Evolutionary conservation across 768 basidiomycete genomes (phyloP).

Genomic region (Plicaturopsis crispa): DNA sequence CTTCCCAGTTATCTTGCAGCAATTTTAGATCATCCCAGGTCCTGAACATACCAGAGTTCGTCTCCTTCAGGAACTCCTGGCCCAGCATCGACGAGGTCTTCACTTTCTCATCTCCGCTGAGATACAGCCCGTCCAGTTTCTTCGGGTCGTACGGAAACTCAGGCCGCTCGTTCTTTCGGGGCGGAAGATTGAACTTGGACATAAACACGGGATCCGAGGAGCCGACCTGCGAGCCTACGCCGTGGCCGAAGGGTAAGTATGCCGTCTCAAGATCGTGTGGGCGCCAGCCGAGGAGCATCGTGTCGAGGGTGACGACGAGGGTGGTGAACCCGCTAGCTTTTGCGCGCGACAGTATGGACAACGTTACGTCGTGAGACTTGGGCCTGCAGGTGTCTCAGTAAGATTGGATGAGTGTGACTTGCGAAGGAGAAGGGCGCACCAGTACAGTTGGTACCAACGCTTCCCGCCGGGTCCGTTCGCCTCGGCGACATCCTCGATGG

Average conservation of each 20-base stretch:
- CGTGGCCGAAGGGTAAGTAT: slow-evolving; percentile 62
- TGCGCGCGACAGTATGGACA: slow-evolving; percentile 59
- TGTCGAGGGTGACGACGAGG: slow-evolving; percentile 77
- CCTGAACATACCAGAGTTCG: slow-evolving; percentile 53
- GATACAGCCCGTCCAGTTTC: slow-evolving; percentile 32
- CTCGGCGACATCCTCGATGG: slow-evolving; percentile 71
- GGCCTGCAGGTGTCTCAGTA: slow-evolving; percentile 58
- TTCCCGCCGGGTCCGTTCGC: slow-evolving; percentile 56
- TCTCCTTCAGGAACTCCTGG: slow-evolving; percentile 53
- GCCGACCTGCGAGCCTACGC: slow-evolving; percentile 60
- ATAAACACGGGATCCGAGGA: slow-evolving; percentile 76
- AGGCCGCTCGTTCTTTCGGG: slow-evolving; percentile 30
- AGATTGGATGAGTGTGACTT: background rate
- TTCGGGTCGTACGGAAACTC: slow-evolving; percentile 54
- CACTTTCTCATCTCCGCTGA: slow-evolving; percentile 40
- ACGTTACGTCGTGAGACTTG: slow-evolving; percentile 44
- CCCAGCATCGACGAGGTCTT: slow-evolving; percentile 40
- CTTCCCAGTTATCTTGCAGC: slow-evolving; percentile 68
- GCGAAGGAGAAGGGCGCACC: slow-evolving; percentile 29
- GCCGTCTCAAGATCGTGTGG: slow-evolving; percentile 62
- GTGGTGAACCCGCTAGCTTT: slow-evolving; percentile 60
- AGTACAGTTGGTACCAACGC: slow-evolving; percentile 81
- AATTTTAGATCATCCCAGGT: slow-evolving; percentile 69
- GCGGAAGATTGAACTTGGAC: slow-evolving; percentile 41
- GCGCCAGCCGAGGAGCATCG: slow-evolving; percentile 67